Percentiles rank a stretch among this genome's conserved stretches.
These are phyloP conservation scores for Tetrapisispora phaffii DNA, from an alignment of 805 yeast species.

Conservation along the genomic window DNA sequence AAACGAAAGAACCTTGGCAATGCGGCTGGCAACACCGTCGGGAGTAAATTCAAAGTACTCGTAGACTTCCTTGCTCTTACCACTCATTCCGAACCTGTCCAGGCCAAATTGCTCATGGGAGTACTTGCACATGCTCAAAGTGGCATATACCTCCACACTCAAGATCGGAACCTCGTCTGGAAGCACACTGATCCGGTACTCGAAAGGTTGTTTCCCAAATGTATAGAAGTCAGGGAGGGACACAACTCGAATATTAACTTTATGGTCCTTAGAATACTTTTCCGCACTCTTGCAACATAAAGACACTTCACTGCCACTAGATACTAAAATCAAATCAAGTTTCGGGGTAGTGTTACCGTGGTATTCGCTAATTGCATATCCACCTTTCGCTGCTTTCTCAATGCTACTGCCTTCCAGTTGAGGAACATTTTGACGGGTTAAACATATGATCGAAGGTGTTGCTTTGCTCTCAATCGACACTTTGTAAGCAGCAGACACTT, in stretches of 20 bases:
- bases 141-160: conserved; percentile 87
- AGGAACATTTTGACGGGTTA: conserved; percentile 81
- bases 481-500: conserved; percentile 73
- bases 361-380: conserved; percentile 57
- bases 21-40: conserved; percentile 86
- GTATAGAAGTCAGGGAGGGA: conserved; percentile 90
- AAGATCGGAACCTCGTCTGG: conserved; percentile 92
- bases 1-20: conserved; percentile 64
- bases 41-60: conserved; percentile 82
- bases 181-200: conserved; percentile 74
- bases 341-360: conserved; percentile 33
- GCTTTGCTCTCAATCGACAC: conserved; percentile 48
- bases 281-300: conserved; percentile 76
- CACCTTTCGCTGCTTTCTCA: conserved; percentile 92
- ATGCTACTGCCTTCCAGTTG: conserved; percentile 88
- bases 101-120: conserved; percentile 95
- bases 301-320: conserved; percentile 90
- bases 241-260: conserved; percentile 68
- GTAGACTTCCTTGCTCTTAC: conserved; percentile 75
- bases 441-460: conserved; percentile 68
- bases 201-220: conserved; percentile 73
- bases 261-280: conserved; percentile 41
- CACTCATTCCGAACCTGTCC: conserved; percentile 94
- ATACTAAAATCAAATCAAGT: conserved; percentile 58
- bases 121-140: conserved; percentile 89